Conservation (phyloP, 495 filamentous ascomycete species). For the Aspergillus nidulans region DNA sequence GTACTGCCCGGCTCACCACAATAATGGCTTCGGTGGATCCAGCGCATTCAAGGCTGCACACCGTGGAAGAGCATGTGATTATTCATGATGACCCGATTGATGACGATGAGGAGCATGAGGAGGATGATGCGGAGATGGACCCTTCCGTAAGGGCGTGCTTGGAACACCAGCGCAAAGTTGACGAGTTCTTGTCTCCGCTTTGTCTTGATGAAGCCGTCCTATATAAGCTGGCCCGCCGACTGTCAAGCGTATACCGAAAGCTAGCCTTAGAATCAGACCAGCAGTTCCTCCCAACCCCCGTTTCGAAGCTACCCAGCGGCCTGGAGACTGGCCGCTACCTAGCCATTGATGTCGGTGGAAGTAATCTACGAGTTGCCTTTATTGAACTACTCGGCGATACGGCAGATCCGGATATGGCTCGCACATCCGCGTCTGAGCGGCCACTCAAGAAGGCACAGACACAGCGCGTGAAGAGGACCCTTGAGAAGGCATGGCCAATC, state of each 20-base stretch:
- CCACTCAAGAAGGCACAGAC: conserved; percentile 44
- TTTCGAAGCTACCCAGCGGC: conserved; percentile 63
- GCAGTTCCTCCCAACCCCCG: conserved; percentile 76
- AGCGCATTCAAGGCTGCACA: conserved; percentile 26
- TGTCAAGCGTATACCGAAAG: conserved; percentile 55
- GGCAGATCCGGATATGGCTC: conserved; percentile 30
- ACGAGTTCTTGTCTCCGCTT: conserved; percentile 39
- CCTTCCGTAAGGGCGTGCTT: conserved; percentile 28
- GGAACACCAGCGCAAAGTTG: conserved; percentile 30
- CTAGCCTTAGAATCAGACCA: conserved; percentile 62
- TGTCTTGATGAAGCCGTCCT: conserved; percentile 43
- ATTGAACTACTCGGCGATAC: conserved; percentile 60
- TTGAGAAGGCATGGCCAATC: conserved; percentile 75
- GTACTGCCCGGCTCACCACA: background rate
- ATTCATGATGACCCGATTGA: conserved; percentile 37
- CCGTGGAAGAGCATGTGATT: conserved; percentile 34
- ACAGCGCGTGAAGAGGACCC: conserved; percentile 51
- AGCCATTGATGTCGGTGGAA: conserved; percentile 78
- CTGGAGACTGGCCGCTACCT: conserved; percentile 65
- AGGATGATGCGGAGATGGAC: conserved; percentile 32
- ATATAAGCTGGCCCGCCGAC: conserved; percentile 56
- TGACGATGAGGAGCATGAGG: conserved; percentile 40
- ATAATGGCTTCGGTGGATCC: conserved; percentile 32
- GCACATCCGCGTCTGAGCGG: conserved; percentile 33
- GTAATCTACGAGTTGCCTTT: conserved; percentile 75